Percentiles rank a stretch among this genome's conserved stretches.
These are phyloP conservation scores for Orbilia oligospora DNA, from an alignment of 2,329 filamentous ascomycete genomes.

Conservation along the genomic window DNA sequence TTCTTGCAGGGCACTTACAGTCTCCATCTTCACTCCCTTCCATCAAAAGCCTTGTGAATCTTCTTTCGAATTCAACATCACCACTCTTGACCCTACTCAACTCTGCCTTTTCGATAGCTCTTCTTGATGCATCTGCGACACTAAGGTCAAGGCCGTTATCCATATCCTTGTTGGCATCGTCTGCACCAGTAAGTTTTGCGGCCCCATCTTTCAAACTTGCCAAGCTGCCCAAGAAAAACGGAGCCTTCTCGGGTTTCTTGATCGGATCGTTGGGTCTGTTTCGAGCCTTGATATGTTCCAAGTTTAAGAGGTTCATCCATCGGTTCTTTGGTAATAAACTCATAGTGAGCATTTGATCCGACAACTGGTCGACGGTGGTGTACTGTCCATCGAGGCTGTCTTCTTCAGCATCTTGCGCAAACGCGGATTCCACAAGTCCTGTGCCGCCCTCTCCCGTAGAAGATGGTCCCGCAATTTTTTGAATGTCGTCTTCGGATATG, in stretches of 20 bases:
- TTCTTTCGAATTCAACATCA: slow-evolving; percentile 72
- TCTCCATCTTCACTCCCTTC: slow-evolving; percentile 72
- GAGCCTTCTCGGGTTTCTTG: slow-evolving; percentile 92
- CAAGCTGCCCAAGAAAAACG: slow-evolving; percentile 87
- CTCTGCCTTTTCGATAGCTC: slow-evolving; percentile 67
- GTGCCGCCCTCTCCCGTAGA: slow-evolving; percentile 85
- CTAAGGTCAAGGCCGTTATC: slow-evolving; percentile 65
- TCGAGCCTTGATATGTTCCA: slow-evolving; percentile 84
- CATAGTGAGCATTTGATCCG: slow-evolving; percentile 85
- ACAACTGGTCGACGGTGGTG: slow-evolving; percentile 81
- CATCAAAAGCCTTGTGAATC: slow-evolving; percentile 74
- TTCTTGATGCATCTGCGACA: slow-evolving; percentile 43
- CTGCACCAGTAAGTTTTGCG: slow-evolving; percentile 23
- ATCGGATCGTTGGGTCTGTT: slow-evolving; percentile 95
- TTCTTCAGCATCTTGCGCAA: slow-evolving; percentile 72
- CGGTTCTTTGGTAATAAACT: slow-evolving; percentile 89
- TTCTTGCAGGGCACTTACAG: slow-evolving; percentile 70
- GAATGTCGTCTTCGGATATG: slow-evolving; percentile 82
- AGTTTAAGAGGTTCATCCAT: slow-evolving; percentile 94
- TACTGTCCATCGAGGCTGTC: slow-evolving; percentile 73
- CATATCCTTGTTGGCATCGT: slow-evolving; percentile 65
- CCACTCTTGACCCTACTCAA: slow-evolving; percentile 81
- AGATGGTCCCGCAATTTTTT: slow-evolving; percentile 77
- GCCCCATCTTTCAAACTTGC: slow-evolving; percentile 46
- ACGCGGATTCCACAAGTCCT: slow-evolving; percentile 81